A percentile compares a stretch with the other conserved stretches of the same genome.
Conservation (phyloP, 2,329 filamentous ascomycete genomes). For the Sordariomycetes sp. region DNA sequence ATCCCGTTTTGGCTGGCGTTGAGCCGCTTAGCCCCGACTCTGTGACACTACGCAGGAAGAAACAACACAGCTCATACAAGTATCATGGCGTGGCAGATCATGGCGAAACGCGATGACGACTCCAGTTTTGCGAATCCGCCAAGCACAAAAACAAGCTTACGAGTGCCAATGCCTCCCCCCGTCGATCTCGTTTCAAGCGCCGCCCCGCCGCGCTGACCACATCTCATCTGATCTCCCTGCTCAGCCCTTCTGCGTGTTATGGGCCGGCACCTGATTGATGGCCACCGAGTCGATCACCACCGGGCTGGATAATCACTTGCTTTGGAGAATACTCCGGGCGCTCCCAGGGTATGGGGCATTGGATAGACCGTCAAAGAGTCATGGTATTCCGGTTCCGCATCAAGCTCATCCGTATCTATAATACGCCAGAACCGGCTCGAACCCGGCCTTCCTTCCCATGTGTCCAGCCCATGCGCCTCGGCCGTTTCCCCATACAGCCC, state of each 20-base stretch:
- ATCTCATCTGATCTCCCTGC: background rate
- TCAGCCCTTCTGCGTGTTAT: background rate
- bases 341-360: background rate
- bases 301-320: background rate
- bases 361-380: slow-evolving; percentile 2
- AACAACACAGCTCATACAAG: background rate
- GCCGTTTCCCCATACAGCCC: background rate
- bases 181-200: slow-evolving; percentile 4
- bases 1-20: background rate
- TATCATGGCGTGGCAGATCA: background rate
- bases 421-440: slow-evolving; percentile 2
- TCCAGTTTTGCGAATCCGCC: background rate
- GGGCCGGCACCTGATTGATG: background rate
- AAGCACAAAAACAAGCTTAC: background rate
- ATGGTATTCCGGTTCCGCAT: slow-evolving; percentile 4
- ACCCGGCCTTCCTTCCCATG: slow-evolving; percentile 3
- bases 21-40: background rate
- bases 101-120: slow-evolving; percentile 5
- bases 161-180: background rate
- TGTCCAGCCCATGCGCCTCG: slow-evolving; percentile 4
- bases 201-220: background rate
- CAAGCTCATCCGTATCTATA: slow-evolving; percentile 2
- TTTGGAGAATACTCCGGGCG: background rate
- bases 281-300: background rate
- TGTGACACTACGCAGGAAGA: background rate